A percentile compares a stretch with the other conserved stretches of the same genome.
Evolutionary conservation across 768 basidiomycete species (phyloP).

Genomic region (Podaxis pistillaris): DNA sequence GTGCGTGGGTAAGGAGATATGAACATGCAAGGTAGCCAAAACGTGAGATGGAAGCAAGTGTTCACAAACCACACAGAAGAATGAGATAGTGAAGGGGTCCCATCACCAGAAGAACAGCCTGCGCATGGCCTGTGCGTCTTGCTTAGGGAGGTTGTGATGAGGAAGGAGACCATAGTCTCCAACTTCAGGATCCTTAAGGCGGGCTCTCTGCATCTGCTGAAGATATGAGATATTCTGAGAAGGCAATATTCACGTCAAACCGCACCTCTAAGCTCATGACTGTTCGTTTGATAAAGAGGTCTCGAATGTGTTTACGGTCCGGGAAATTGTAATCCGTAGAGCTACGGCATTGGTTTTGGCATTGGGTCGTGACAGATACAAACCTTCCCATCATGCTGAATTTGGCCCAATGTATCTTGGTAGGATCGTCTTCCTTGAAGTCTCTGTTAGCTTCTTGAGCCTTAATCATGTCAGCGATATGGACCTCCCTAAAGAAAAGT

Average conservation of each 20-base stretch:
- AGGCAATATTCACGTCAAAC: neutral
- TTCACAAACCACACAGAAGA: neutral
- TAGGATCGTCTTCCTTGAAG: constrained; percentile 58
- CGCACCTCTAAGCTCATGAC: constrained; percentile 72
- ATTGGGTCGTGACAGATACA: constrained; percentile 72
- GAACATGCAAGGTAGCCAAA: neutral
- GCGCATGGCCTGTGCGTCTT: constrained; percentile 46
- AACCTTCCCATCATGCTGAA: constrained; percentile 91
- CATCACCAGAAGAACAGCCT: constrained; percentile 47
- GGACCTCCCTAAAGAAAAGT: constrained; percentile 70
- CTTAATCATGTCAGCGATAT: constrained; percentile 85
- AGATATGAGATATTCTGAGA: constrained; percentile 1
- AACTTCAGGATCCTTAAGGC: constrained; percentile 51
- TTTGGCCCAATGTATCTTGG: constrained; percentile 93
- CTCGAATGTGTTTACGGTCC: constrained; percentile 52
- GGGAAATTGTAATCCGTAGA: constrained; percentile 59
- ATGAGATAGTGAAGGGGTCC: constrained; percentile 11
- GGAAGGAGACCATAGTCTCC: constrained; percentile 35
- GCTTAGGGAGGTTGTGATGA: constrained; percentile 20
- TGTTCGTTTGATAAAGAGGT: constrained; percentile 51
- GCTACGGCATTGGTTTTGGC: constrained; percentile 71
- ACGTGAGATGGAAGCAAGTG: neutral
- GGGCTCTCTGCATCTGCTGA: constrained; percentile 61
- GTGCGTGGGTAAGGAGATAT: neutral
- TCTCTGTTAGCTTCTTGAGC: constrained; percentile 86